Base-by-base conservation (phyloP, 2,329 filamentous ascomycete genomes). In the Penicillium sp. region DNA sequence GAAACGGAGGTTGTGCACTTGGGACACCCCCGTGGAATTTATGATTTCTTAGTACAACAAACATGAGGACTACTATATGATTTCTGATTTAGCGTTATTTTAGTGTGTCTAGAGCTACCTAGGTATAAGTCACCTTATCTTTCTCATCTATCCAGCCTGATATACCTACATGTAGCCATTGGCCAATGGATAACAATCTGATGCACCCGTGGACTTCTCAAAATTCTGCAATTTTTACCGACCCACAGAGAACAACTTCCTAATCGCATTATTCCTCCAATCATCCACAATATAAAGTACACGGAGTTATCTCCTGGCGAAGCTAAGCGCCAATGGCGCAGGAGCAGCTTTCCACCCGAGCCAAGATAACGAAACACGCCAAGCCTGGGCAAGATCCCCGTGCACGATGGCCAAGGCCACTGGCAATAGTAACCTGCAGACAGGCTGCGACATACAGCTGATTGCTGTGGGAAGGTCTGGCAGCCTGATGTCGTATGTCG, bases 361-460 rank as follows among this genome's bases (percentile, higher is more conserved):
- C 76, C 18, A 82, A 60, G 20, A 83, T 61, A 81, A 84, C 6
- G 79, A 72, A 20, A 81, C 14, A 63, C 4, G 76, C 62, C 0
- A 72, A 71, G 32, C 14, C 29, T 29, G 29, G 29, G 29, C 32
- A 35, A 16, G 38, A 83, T 69, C 0, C 68, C 68, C 18, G 74
- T 65, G 54, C 77, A 78, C 10, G 72, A 67, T 0, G 83, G 65
- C 82, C 82, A 85, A 67, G 24, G 8, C 81, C 81, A 83, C 60
- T 84, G 82, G 75, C 10, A 0, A 78, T 80, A 67, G 82, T 82
- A n/a, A 72, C 68, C 61, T 82, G 79, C 6, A 84, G 70, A 63
- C 84, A 82, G 3, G 81, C 77, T 1, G 78, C 78, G 20, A 69
- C 68, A 42, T 72, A 80, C 14, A 79, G 50, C 76, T 78, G 39